Evolutionary conservation across 345 rosid species (phyloP), one percentile per base, ranked within the genome.

Genomic region (Turritis glabra): DNA sequence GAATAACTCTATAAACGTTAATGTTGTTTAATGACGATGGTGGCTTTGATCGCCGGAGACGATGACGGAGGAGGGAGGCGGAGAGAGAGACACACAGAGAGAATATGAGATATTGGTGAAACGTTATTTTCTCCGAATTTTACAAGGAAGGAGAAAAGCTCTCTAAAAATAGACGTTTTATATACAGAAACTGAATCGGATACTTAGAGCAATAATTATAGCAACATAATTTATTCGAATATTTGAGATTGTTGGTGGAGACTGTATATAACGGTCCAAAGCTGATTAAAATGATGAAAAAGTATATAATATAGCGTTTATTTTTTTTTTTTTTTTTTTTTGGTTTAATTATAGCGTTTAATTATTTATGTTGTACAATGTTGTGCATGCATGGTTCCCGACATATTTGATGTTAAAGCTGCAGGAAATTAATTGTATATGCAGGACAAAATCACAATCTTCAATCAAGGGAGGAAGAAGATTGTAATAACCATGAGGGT

Each of bases 1-100:
- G 17, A 14, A 4, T 15, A 40, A 14, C 17, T 14, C 46, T 40
- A 5, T 14, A 5, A 14, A 14, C 46, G 17, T 40, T 14, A 15
- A 40, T 40, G 17, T 40, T 40, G 46, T 14, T 14, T 7, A 33
- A 29, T 38, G 48, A 1, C 4, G 43, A 62, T 63, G 73, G 67
- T 30, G 81, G 73, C 22, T 70, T 72, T 71, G 56, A 74, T 81
- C 75, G 78, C 58, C 84, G 73, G 82, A 48, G 79, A 71, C 55
- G 65, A n/a, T n/a, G n/a, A 62, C 67, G 62, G 71, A 21, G 76
- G 78, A 71, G 70, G 29, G 70, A 63, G 72, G 64, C 46, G 64
- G 64, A 54, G 74, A 63, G 44, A 59, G 47, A 23, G 50, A 69
- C 5, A 11, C 14, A 37, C 1, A 37, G 5, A 37, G 14, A 11